Evolutionary conservation across 1,284 basidiomycete genomes (phyloP).

Genomic region (Ustilago crameri): DNA sequence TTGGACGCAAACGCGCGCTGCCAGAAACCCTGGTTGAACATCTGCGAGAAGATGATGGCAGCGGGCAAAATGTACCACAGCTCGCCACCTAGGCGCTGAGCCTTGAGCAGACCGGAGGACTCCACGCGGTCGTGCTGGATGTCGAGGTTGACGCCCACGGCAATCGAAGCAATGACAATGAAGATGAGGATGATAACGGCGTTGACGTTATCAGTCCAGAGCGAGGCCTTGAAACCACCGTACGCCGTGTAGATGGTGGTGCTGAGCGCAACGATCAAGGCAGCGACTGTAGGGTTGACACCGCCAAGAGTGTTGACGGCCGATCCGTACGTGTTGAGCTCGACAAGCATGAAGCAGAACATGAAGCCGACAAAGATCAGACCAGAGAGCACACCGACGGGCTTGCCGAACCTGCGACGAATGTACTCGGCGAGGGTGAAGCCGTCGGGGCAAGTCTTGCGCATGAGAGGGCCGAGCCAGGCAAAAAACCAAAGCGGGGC

Average conservation of each 20-base stretch:
- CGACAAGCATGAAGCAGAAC: constrained; percentile 68
- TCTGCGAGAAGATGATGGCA: constrained; percentile 65
- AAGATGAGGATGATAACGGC: constrained; percentile 65
- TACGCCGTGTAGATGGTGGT: constrained; percentile 68
- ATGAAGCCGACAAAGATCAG: constrained; percentile 67
- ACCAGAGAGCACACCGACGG: constrained; percentile 62
- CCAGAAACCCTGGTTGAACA: constrained; percentile 69
- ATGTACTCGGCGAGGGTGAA: constrained; percentile 68
- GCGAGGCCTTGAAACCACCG: constrained; percentile 68
- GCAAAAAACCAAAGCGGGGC: constrained; percentile 66
- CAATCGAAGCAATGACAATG: constrained; percentile 62
- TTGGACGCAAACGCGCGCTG: constrained; percentile 67
- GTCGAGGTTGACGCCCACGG: constrained; percentile 62
- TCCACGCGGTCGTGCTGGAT: constrained; percentile 57
- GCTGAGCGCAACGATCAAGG: constrained; percentile 63
- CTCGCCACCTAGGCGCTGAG: constrained; percentile 64
- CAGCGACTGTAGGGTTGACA: constrained; percentile 62
- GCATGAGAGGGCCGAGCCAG: constrained; percentile 66
- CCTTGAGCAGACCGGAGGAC: constrained; percentile 54
- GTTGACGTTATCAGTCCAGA: constrained; percentile 68
- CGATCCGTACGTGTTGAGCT: constrained; percentile 67
- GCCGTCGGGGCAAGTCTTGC: constrained; percentile 64
- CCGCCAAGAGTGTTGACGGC: constrained; percentile 57
- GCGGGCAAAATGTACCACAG: constrained; percentile 66
- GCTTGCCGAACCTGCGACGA: constrained; percentile 65